Conservation (phyloP, 148 eudicot species). For the Vaccinium vitisidaea region DNA sequence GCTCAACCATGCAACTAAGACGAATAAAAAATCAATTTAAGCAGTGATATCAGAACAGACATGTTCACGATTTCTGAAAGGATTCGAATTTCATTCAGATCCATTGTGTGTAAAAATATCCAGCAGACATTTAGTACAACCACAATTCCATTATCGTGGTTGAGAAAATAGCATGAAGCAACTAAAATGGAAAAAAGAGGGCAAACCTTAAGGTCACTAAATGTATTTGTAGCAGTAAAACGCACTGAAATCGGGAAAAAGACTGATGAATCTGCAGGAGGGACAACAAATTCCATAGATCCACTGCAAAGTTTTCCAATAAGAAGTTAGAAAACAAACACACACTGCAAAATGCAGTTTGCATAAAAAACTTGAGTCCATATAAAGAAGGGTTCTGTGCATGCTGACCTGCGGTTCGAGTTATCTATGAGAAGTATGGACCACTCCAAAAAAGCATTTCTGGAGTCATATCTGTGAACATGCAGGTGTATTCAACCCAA, state of each 20-base stretch:
- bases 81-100: background rate
- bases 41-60: background rate
- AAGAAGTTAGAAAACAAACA: conserved; percentile 13
- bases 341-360: background rate
- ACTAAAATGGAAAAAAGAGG: background rate
- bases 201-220: conserved; percentile 82
- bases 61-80: background rate
- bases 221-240: conserved; percentile 77
- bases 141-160: background rate
- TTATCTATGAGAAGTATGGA: conserved; percentile 84
- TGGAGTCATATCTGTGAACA: conserved; percentile 71
- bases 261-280: conserved; percentile 78
- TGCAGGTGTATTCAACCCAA: background rate
- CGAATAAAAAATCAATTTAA: background rate
- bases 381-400: background rate
- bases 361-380: background rate
- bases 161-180: background rate
- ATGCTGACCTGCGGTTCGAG: conserved; percentile 77
- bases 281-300: conserved; percentile 89
- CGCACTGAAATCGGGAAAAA: conserved; percentile 93
- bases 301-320: conserved; percentile 57
- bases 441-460: conserved; percentile 93
- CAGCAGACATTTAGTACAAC: background rate
- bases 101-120: background rate
- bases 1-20: background rate